These are phyloP conservation scores for Colletotrichum eremochloae DNA, from an alignment of 2,329 filamentous ascomycete species.

Conservation along the genomic window DNA sequence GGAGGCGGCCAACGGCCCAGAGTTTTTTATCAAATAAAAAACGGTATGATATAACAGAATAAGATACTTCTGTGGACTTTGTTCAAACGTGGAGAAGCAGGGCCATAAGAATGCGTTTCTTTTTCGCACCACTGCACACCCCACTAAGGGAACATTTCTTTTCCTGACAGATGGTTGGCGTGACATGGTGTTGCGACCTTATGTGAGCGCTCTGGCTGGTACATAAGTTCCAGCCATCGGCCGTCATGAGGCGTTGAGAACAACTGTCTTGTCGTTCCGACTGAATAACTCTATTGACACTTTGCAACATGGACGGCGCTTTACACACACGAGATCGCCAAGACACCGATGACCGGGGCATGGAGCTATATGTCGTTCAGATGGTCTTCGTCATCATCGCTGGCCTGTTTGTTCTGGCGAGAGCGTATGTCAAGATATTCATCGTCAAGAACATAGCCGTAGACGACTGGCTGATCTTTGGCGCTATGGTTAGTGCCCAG, in stretches of 20 bases:
- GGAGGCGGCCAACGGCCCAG: neutral
- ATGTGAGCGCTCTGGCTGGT: neutral
- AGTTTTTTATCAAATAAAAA: neutral
- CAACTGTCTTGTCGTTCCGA: neutral
- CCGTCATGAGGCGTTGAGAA: neutral
- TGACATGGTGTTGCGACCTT: neutral
- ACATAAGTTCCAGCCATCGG: constrained; percentile 16
- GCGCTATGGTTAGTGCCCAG: constrained; percentile 56
- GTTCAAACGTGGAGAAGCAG: constrained; percentile 2
- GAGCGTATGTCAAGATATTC: constrained; percentile 59
- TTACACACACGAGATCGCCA: constrained; percentile 11
- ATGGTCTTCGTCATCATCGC: constrained; percentile 50
- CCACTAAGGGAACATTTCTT: constrained; percentile 1
- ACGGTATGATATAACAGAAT: neutral
- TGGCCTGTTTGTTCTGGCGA: constrained; percentile 55
- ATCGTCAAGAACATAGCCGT: constrained; percentile 57
- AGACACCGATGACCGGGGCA: constrained; percentile 29
- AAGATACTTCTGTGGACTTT: neutral
- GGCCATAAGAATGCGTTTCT: neutral
- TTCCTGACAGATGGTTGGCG: constrained; percentile 10
- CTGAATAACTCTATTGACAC: neutral
- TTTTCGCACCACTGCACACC: constrained; percentile 4
- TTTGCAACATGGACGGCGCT: constrained; percentile 23
- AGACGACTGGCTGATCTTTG: constrained; percentile 64
- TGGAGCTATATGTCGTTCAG: constrained; percentile 44